phyloP scores from a whole-genome alignment of 1,284 basidiomycete species.

The Pseudozyma tsukubaensis region DNA sequence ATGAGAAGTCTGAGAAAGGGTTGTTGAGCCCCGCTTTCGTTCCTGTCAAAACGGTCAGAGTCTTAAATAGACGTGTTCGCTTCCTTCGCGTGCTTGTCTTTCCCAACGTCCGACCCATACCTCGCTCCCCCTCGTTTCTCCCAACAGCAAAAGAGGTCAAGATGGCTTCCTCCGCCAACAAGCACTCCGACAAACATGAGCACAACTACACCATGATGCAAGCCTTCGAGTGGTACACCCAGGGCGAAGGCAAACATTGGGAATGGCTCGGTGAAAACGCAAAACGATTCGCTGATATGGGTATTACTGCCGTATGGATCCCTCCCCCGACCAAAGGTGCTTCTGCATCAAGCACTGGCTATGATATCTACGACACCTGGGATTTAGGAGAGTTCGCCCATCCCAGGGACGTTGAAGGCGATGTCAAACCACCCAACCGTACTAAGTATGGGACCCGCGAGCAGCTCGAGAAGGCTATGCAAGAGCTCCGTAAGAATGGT shows the following conservation, averaged over 20 bases:
- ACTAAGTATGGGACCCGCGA: constrained; percentile 94
- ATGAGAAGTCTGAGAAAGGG: no score
- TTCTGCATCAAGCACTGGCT: constrained; percentile 70
- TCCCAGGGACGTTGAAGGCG: constrained; percentile 79
- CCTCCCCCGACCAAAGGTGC: constrained; percentile 69
- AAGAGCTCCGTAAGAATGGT: constrained; percentile 70
- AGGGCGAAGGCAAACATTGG: constrained; percentile 78
- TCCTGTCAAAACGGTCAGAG: no score
- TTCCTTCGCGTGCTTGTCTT: background rate
- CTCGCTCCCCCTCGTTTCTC: background rate
- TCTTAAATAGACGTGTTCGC: no score
- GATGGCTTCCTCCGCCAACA: constrained; percentile 54
- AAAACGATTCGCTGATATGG: constrained; percentile 78
- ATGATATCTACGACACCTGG: constrained; percentile 68
- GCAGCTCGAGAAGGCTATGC: constrained; percentile 79
- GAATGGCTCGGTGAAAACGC: constrained; percentile 80
- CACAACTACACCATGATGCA: constrained; percentile 60
- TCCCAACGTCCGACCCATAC: background rate
- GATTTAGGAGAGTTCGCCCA: constrained; percentile 81
- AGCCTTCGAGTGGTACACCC: constrained; percentile 69
- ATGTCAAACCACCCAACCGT: constrained; percentile 66
- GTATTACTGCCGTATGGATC: constrained; percentile 83
- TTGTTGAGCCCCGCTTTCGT: no score
- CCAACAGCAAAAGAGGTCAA: constrained; percentile 4
- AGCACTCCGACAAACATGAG: constrained; percentile 50